These are phyloP conservation scores for Arthrobotrys pseudoclavata DNA, from an alignment of 2,329 filamentous ascomycete species.

Conservation along the genomic window DNA sequence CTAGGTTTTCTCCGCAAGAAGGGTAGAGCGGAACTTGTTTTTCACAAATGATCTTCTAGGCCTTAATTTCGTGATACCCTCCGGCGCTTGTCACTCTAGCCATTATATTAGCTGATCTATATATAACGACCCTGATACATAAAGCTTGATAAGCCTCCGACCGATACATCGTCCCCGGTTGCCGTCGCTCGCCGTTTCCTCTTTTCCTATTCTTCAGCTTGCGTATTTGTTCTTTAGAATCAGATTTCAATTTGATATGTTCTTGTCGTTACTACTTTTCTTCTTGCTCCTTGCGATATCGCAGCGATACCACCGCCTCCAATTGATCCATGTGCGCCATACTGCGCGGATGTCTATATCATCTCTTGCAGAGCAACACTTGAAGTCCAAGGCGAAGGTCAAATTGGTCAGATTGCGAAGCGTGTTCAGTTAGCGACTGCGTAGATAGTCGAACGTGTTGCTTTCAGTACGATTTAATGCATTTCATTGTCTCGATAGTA, in stretches of 20 bases:
- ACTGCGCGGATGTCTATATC: slow-evolving; percentile 51
- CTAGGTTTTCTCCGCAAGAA: slow-evolving; percentile 27
- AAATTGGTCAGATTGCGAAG: slow-evolving; percentile 53
- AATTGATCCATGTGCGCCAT: slow-evolving; percentile 52
- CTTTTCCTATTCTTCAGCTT: slow-evolving; percentile 1
- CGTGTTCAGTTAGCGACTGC: slow-evolving; percentile 37
- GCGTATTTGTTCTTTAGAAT: not conserved
- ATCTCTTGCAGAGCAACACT: slow-evolving; percentile 55
- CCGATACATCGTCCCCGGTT: not conserved
- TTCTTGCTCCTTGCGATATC: slow-evolving; percentile 53
- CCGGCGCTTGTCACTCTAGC: slow-evolving; percentile 15
- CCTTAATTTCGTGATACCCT: slow-evolving; percentile 19
- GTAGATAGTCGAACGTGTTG: slow-evolving; percentile 48
- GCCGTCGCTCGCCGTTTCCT: slow-evolving; percentile 2
- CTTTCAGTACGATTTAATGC: slow-evolving; percentile 23
- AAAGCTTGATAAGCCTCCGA: not conserved
- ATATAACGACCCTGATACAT: not conserved
- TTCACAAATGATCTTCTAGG: slow-evolving; percentile 1
- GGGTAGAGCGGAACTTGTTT: slow-evolving; percentile 36
- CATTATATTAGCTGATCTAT: not conserved
- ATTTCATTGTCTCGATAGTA: not conserved
- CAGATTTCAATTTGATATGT: slow-evolving; percentile 16
- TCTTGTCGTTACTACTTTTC: slow-evolving; percentile 36
- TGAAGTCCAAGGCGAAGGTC: slow-evolving; percentile 48
- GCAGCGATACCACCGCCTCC: slow-evolving; percentile 58